Conservation (phyloP, 2,329 filamentous ascomycete genomes). For the Calonectria pauciramosa region DNA sequence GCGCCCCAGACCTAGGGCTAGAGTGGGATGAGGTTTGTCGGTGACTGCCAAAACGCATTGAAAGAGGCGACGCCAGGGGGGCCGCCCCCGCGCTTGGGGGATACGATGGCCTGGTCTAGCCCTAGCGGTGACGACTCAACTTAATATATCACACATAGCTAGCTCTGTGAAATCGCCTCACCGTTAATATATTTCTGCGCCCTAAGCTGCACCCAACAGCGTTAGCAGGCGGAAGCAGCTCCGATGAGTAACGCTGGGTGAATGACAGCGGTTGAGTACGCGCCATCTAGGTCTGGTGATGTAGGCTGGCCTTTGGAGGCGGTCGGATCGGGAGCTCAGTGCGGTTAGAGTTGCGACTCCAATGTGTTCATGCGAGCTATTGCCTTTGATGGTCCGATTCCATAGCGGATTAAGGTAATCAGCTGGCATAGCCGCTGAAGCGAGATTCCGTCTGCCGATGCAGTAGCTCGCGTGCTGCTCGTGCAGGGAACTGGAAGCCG, state of each 20-base stretch:
- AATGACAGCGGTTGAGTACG: neutral
- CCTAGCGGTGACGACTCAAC: neutral
- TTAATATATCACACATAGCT: constrained; percentile 5
- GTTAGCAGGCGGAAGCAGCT: neutral
- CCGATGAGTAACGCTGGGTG: neutral
- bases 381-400: neutral
- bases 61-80: neutral
- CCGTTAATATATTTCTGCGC: constrained; percentile 4
- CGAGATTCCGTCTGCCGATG: constrained; percentile 4
- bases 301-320: neutral
- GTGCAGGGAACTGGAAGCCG: neutral
- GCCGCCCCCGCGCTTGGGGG: neutral
- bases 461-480: constrained; percentile 6
- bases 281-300: neutral
- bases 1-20: neutral
- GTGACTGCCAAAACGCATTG: neutral
- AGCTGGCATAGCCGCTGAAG: neutral
- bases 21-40: neutral
- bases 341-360: neutral
- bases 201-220: neutral
- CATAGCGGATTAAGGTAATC: neutral
- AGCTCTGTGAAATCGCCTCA: neutral
- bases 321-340: neutral
- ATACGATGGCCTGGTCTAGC: neutral
- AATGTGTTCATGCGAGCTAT: neutral